Percentiles rank a stretch among this genome's conserved stretches.
Evolutionary conservation across 2,329 filamentous ascomycete species (phyloP).

Genomic region (Trichoderma sp.): DNA sequence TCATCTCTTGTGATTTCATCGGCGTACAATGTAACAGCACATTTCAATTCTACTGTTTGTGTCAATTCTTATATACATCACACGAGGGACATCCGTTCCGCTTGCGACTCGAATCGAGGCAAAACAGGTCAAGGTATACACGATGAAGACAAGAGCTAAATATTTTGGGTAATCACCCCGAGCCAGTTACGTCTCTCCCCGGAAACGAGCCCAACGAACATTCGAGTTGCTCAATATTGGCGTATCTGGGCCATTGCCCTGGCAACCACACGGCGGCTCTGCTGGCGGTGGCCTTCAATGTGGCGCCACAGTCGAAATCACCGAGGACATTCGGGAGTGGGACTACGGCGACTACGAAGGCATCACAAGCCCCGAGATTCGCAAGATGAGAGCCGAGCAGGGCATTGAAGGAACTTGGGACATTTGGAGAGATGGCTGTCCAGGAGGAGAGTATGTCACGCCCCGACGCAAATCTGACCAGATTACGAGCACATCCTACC

Average conservation of each 20-base stretch:
- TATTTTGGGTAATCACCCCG: not conserved
- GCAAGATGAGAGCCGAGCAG: slow-evolving; percentile 54
- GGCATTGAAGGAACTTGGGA: slow-evolving; percentile 68
- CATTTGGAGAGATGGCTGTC: slow-evolving; percentile 88
- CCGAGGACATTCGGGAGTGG: slow-evolving; percentile 78
- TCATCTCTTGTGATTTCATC: not conserved
- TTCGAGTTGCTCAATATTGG: slow-evolving; percentile 83
- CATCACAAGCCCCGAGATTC: slow-evolving; percentile 71
- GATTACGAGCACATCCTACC: not conserved
- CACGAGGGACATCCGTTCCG: not conserved
- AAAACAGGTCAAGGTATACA: not conserved
- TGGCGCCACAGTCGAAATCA: slow-evolving; percentile 64
- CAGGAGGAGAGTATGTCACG: slow-evolving; percentile 73
- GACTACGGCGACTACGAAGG: slow-evolving; percentile 89
- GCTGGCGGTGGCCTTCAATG: slow-evolving; percentile 50
- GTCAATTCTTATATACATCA: not conserved
- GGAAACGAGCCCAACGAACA: slow-evolving; percentile 82
- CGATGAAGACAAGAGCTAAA: not conserved
- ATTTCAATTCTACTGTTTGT: not conserved
- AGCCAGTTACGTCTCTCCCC: slow-evolving; percentile 78
- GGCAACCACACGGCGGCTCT: slow-evolving; percentile 55
- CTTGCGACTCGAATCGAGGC: not conserved
- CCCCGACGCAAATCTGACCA: not conserved
- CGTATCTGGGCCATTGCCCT: slow-evolving; percentile 68
- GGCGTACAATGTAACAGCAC: not conserved